Conservation (phyloP, 2,329 filamentous ascomycete genomes). For the Phaeosphaeriaceae sp. region DNA sequence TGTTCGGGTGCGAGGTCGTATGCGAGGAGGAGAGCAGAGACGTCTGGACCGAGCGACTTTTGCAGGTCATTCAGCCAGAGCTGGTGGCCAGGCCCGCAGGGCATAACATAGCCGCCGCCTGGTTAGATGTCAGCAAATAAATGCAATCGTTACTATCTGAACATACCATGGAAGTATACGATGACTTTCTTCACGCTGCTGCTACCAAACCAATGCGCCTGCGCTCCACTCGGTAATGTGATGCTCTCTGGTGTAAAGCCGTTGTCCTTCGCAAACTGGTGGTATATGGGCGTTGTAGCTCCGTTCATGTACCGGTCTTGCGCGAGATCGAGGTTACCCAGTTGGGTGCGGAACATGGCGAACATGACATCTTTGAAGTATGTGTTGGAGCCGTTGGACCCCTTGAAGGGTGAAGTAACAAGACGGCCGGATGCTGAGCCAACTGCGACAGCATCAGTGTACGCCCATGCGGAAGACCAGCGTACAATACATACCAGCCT, state of each 20-base stretch:
- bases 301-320: constrained; percentile 44
- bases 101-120: constrained; percentile 65
- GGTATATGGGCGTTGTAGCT: constrained; percentile 40
- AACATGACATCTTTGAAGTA: constrained; percentile 47
- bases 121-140: neutral
- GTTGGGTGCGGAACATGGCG: constrained; percentile 37
- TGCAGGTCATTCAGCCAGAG: constrained; percentile 57
- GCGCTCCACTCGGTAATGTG: constrained; percentile 50
- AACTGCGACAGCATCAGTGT: constrained; percentile 22
- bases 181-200: constrained; percentile 49
- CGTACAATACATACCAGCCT: constrained; percentile 32
- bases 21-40: constrained; percentile 61
- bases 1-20: constrained; percentile 63
- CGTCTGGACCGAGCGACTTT: constrained; percentile 54
- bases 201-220: constrained; percentile 57
- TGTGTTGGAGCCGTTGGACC: constrained; percentile 41
- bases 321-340: constrained; percentile 37
- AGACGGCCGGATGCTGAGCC: constrained; percentile 42
- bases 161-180: constrained; percentile 56
- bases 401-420: constrained; percentile 47
- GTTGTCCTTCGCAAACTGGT: constrained; percentile 42
- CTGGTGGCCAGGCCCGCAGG: constrained; percentile 57
- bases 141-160: no score
- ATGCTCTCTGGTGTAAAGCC: constrained; percentile 49
- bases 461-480: no score